Percentiles rank a stretch among this genome's conserved stretches.
Evolutionary conservation across 331 rosid species (phyloP).

Genomic region (Saraca asoca): DNA sequence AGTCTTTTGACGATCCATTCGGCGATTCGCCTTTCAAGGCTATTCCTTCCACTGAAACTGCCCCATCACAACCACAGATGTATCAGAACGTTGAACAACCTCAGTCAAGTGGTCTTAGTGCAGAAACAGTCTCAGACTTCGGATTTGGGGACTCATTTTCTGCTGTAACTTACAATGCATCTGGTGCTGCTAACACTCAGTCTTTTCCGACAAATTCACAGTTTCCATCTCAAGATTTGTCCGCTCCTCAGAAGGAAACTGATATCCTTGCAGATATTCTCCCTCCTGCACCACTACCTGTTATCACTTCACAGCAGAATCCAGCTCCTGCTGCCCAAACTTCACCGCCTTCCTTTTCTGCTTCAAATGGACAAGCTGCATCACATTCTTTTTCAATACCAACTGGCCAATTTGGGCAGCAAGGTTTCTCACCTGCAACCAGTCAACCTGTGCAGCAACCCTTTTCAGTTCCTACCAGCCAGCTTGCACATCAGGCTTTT

Average conservation of each 20-base stretch:
- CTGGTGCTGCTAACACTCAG: conserved; percentile 45
- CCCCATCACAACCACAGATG: conserved; percentile 51
- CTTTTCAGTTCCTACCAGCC: conserved; percentile 13
- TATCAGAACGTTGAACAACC: conserved; percentile 45
- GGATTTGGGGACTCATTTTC: conserved; percentile 74
- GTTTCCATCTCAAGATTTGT: conserved; percentile 55
- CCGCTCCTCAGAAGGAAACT: conserved; percentile 53
- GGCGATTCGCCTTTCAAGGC: conserved; percentile 94
- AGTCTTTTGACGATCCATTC: conserved; percentile 88
- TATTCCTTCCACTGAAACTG: conserved; percentile 49
- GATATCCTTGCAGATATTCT: conserved; percentile 92
- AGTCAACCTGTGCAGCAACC: conserved; percentile 52
- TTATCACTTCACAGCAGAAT: conserved; percentile 50
- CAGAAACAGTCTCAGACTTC: conserved; percentile 52
- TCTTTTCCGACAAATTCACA: conserved; percentile 54
- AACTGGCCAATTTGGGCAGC: conserved; percentile 42
- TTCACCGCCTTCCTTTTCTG: conserved; percentile 42
- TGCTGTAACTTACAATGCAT: conserved; percentile 53
- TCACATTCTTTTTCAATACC: conserved; percentile 44
- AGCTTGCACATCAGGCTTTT: conserved; percentile 33
- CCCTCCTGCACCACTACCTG: conserved; percentile 76
- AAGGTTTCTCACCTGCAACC: conserved; percentile 43
- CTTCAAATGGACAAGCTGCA: conserved; percentile 40
- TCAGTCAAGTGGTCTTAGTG: conserved; percentile 42
- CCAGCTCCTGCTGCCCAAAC: conserved; percentile 46